Percentiles rank a stretch among this genome's conserved stretches.
These are phyloP conservation scores for Tolypocladium tropicale DNA, from an alignment of 2,329 filamentous ascomycete genomes.

Conservation along the genomic window DNA sequence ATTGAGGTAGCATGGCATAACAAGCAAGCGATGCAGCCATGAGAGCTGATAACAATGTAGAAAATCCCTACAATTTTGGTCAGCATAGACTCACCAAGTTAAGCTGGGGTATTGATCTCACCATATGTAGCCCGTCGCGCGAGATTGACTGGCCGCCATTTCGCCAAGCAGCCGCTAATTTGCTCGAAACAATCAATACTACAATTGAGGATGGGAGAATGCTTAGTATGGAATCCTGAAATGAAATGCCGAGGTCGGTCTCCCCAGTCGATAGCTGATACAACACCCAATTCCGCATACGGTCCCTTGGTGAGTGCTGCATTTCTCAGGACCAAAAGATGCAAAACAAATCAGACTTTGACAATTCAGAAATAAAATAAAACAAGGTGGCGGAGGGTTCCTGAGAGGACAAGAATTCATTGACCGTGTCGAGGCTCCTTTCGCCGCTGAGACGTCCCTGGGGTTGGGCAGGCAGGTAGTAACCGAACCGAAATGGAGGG, in stretches of 20 bases:
- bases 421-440: too few species aligned
- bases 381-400: too few species aligned
- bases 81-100: neutral
- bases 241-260: neutral
- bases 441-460: too few species aligned
- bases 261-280: neutral
- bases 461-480: too few species aligned
- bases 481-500: too few species aligned
- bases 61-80: neutral
- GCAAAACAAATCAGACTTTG: too few species aligned
- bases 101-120: neutral
- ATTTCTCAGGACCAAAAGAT: too few species aligned
- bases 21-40: neutral
- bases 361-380: too few species aligned
- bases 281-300: neutral
- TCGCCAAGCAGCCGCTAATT: neutral
- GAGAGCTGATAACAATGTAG: neutral
- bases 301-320: neutral
- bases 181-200: neutral
- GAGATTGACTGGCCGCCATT: neutral
- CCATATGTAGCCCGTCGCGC: neutral
- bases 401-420: too few species aligned
- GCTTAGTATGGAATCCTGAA: neutral
- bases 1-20: neutral
- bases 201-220: neutral